Evolutionary conservation across 2,329 filamentous ascomycete species (phyloP), one percentile per base, ranked within the genome.

Genomic region (Fusarium abutilonis): DNA sequence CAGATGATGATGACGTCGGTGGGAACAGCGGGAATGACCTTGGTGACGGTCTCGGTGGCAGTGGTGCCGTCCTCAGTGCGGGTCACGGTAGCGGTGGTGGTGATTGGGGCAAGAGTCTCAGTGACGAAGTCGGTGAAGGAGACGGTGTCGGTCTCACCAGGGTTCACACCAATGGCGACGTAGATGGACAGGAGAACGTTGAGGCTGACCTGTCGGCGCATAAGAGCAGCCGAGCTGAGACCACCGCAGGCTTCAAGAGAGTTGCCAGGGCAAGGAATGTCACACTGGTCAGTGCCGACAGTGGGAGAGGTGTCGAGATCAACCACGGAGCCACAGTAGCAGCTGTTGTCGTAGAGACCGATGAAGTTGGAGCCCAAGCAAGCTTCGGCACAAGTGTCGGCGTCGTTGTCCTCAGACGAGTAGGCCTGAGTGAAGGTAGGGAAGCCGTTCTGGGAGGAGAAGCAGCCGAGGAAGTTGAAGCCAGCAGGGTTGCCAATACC

Each of bases 381-480:
- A 21, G 53, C 36, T 4, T 52, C 56, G 4, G 64, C 64, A 53
- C 74, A 76, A 10, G 10, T 28, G 1, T 63, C 46, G 6, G 65
- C 34, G 10, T 48, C 39, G 59, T 70, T 70, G 1, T 64, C 57
- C 21, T 56, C 55, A 3, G 19, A 50, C 15, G 54, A 45, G 10
- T 51, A 56, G 3, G 35, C 52, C 40, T 55, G 51, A 2, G 8
- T 13, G 63, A 74, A 76, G 43, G 26, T 50, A 5, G 67, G 60
- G 70, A 75, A 74, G 45, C 70, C 66, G 26, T 62, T 40, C 11
- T 47, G 23, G 28, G 72, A 74, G n/a, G 50, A 47, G 32, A 64
- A 59, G 60, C 74, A 76, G 53, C 74, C 74, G 32, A 67, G 54
- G 52, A 66, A 60, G 39, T 48, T 56, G 62, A 65, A 74, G 55